Evolutionary conservation across 2,329 filamentous ascomycete species (phyloP).

Genomic region (Aureobasidium vineae): DNA sequence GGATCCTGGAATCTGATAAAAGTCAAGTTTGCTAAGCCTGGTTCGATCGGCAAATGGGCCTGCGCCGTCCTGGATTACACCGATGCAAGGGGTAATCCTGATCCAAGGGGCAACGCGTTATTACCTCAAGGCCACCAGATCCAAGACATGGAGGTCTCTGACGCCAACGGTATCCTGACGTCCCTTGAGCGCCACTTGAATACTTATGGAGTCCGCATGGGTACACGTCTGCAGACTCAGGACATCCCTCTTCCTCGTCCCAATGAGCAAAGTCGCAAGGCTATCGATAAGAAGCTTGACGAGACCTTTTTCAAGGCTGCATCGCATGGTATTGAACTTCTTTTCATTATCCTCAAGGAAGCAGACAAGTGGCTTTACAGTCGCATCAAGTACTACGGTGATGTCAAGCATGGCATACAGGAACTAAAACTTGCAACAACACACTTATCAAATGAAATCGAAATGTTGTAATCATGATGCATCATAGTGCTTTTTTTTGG

Average conservation of each 20-base stretch:
- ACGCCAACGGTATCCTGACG: slow-evolving; percentile 28
- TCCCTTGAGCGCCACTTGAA: slow-evolving; percentile 30
- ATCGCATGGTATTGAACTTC: slow-evolving; percentile 43
- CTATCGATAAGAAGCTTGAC: slow-evolving; percentile 33
- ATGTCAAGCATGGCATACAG: slow-evolving; percentile 65
- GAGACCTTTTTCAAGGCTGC: slow-evolving; percentile 31
- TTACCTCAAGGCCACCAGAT: slow-evolving; percentile 27
- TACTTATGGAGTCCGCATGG: slow-evolving; percentile 36
- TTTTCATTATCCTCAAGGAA: slow-evolving; percentile 61
- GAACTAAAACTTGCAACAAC: too few relatives aligned
- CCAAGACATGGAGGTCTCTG: slow-evolving; percentile 30
- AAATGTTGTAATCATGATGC: neutral
- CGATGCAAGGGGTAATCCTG: neutral
- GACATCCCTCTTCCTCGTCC: slow-evolving; percentile 28
- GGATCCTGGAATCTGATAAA: slow-evolving; percentile 39
- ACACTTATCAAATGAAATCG: too few relatives aligned
- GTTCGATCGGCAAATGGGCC: slow-evolving; percentile 53
- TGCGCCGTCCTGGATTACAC: slow-evolving; percentile 40
- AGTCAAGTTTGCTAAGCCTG: slow-evolving; percentile 56
- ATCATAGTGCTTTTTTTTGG: neutral
- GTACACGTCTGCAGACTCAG: slow-evolving; percentile 25
- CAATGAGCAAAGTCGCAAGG: slow-evolving; percentile 30
- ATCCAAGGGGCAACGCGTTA: slow-evolving; percentile 26
- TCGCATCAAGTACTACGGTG: slow-evolving; percentile 65
- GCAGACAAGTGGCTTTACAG: slow-evolving; percentile 59